A percentile compares a stretch with the other conserved stretches of the same genome.
Evolutionary conservation across 2,329 filamentous ascomycete genomes (phyloP).

Genomic region (Fusarium secorum): DNA sequence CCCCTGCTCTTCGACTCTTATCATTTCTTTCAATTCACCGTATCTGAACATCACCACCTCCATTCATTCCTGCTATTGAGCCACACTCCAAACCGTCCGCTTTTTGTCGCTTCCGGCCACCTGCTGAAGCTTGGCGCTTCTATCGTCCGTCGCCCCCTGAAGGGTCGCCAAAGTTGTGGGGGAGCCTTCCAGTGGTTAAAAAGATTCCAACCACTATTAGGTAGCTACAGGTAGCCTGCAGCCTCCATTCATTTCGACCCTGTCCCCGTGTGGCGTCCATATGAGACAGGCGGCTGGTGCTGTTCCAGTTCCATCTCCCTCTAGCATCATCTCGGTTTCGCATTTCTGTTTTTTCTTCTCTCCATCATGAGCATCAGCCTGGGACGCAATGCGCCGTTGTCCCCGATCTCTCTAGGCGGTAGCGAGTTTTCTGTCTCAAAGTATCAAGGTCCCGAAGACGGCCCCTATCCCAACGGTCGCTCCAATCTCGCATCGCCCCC

Average conservation of each 20-base stretch:
- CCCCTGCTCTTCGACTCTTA: conserved; percentile 1
- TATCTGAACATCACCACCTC: conserved; percentile 5
- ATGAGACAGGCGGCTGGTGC: conserved; percentile 42
- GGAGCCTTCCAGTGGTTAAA: conserved; percentile 31
- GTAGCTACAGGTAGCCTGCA: background rate
- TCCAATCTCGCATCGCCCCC: conserved; percentile 73
- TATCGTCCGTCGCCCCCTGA: conserved; percentile 33
- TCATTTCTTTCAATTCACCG: conserved; percentile 15
- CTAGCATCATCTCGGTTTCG: conserved; percentile 36
- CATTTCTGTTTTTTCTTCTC: conserved; percentile 31
- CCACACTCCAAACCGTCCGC: conserved; percentile 15
- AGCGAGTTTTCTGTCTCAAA: conserved; percentile 82
- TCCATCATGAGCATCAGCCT: conserved; percentile 66
- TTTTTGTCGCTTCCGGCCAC: conserved; percentile 32
- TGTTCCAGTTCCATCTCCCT: conserved; percentile 38
- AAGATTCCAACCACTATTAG: conserved; percentile 37
- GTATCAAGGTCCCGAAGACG: conserved; percentile 66
- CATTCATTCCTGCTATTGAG: conserved; percentile 12
- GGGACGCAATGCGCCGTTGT: conserved; percentile 77
- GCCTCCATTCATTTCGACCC: conserved; percentile 39
- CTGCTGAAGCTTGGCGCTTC: conserved; percentile 37
- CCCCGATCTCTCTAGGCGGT: conserved; percentile 82
- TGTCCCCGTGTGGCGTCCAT: conserved; percentile 40
- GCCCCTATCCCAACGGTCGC: conserved; percentile 61
- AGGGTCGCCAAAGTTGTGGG: conserved; percentile 40